phyloP scores from a whole-genome alignment of 257 asterid species.

The Salvia splendens region DNA sequence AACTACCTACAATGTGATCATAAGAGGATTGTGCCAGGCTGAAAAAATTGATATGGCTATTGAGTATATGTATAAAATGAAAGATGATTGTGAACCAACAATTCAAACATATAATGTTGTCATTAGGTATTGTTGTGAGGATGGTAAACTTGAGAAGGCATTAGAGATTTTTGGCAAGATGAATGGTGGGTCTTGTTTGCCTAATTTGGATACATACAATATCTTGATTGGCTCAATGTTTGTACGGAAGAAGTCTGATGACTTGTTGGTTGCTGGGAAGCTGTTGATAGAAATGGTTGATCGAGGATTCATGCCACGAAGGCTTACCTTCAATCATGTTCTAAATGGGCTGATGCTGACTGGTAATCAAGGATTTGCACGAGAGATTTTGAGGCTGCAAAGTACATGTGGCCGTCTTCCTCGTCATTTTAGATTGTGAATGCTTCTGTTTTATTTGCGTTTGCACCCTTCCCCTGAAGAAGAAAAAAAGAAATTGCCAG shows the following conservation, averaged over 20 bases:
- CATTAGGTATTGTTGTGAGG: conserved; percentile 76
- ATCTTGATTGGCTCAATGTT: conserved; percentile 82
- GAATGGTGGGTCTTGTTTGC: conserved; percentile 62
- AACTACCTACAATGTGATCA: conserved; percentile 66
- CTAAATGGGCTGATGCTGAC: conserved; percentile 85
- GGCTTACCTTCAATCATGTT: conserved; percentile 72
- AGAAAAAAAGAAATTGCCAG: no score
- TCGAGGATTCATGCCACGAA: conserved; percentile 77
- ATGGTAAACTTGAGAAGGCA: conserved; percentile 79
- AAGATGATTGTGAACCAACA: conserved; percentile 65
- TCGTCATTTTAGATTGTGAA: conserved; percentile 63
- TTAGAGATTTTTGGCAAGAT: conserved; percentile 67
- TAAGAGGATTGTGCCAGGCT: conserved; percentile 81
- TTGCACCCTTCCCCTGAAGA: no score
- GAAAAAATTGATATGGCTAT: conserved; percentile 68
- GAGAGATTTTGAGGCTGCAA: conserved; percentile 65
- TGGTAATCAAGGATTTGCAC: conserved; percentile 83
- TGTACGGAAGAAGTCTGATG: conserved; percentile 73
- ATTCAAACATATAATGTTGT: conserved; percentile 77
- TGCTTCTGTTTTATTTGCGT: not conserved
- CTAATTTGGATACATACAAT: conserved; percentile 87
- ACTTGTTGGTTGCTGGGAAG: conserved; percentile 76
- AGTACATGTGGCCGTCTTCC: conserved; percentile 63
- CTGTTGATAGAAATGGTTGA: conserved; percentile 86
- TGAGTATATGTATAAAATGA: conserved; percentile 66